Percentiles rank a stretch among this genome's conserved stretches.
Conservation (phyloP, 2,329 filamentous ascomycete species). For the Cladosporium phlei region DNA sequence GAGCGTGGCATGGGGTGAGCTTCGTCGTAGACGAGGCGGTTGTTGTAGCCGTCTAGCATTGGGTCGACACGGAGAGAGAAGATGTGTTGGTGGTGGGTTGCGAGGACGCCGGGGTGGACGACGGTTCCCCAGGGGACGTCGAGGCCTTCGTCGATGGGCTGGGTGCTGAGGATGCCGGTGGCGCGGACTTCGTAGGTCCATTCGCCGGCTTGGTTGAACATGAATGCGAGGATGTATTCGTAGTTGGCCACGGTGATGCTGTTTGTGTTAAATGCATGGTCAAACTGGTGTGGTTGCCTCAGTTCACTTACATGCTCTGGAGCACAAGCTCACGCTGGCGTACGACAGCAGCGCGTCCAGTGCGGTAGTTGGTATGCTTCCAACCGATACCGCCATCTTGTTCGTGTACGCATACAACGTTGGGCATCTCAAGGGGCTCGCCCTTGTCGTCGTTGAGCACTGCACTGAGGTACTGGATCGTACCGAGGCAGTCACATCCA, state of each 20-base stretch:
- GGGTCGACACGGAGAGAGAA: constrained; percentile 54
- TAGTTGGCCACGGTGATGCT: constrained; percentile 58
- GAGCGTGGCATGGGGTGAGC: constrained; percentile 56
- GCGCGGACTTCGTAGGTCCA: constrained; percentile 63
- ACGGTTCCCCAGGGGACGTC: constrained; percentile 64
- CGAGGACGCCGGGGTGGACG: constrained; percentile 65
- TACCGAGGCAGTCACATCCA: constrained; percentile 66
- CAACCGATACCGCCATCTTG: constrained; percentile 65
- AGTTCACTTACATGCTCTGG: constrained; percentile 50
- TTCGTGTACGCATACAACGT: constrained; percentile 65
- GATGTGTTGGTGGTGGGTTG: constrained; percentile 70
- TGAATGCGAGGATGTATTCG: constrained; percentile 68
- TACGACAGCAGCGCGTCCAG: constrained; percentile 57
- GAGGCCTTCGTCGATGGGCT: constrained; percentile 61
- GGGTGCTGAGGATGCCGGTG: constrained; percentile 63
- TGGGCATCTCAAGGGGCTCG: constrained; percentile 55
- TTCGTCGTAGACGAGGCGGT: constrained; percentile 49
- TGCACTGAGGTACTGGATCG: constrained; percentile 62
- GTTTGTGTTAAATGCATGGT: constrained; percentile 30
- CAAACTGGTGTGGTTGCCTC: constrained; percentile 36
- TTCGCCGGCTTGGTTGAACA: constrained; percentile 67
- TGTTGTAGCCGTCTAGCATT: constrained; percentile 42
- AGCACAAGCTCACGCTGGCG: constrained; percentile 62
- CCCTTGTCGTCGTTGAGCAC: constrained; percentile 58
- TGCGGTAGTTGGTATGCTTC: constrained; percentile 70